Base-by-base conservation (phyloP, 495 filamentous ascomycete species). In the Penicillium fimorum region DNA sequence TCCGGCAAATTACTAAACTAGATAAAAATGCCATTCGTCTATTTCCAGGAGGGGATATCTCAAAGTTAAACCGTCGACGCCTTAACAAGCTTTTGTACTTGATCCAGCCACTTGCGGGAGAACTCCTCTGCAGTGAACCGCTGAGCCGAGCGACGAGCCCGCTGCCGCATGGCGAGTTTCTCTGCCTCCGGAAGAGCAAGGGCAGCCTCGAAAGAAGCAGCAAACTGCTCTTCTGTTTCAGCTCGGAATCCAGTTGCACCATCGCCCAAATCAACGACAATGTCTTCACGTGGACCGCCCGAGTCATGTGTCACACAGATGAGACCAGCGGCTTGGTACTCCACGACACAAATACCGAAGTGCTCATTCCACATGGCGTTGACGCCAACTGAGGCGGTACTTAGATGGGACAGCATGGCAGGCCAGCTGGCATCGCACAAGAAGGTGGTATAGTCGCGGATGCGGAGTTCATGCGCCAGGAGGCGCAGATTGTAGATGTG, bases 351-450 rank as follows among this genome's bases (percentile, higher is more conserved):
- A 58, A 98, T 98, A 17, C 94, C 95, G 66, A 97, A 98, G 72
- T 98, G 94, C 74, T 98, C 94, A 66, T 96, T 97, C 94, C 95
- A 98, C 94, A 98, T 98, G 53, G 86, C 92, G 64, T 98, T 98
- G 3, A 94, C 90, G 35, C 94, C 94, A 24, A 97, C 79, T 50
- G 83, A 92, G 30, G 86, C 81, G 20, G 75, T 80, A 38, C 82
- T 73, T 44, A 97, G 77, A 82, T 90, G 90, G 22, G 84, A 78
- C 12, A 95, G 79, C 41, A 98, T 88, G 55, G 90, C 82, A 6
- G 86, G 83, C 92, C 92, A 97, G 38, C 86, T 81, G 5, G 91
- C 92, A 64, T 97, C 91, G 58, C 89, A 87, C 58, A 92, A 79
- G 73, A 98, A 98, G 50, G 90, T 82, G 30, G 95, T 90, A 18